phyloP scores from a whole-genome alignment of 78 protist species.

The Dictyostelium purpureum region DNA sequence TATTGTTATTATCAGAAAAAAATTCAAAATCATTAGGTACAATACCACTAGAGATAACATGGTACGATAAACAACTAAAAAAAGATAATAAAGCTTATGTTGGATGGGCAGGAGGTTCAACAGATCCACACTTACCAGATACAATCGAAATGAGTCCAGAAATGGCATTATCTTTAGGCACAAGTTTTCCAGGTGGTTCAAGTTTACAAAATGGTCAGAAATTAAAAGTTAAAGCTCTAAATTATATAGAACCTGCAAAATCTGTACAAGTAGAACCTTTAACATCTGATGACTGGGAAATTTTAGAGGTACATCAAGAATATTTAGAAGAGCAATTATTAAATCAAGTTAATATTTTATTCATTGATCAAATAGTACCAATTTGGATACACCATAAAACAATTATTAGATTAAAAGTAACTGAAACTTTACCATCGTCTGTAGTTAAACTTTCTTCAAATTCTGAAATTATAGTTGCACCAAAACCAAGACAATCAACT shows the following conservation, averaged over 20 bases:
- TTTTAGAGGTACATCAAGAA: slow-evolving; percentile 54
- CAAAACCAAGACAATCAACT: slow-evolving; percentile 63
- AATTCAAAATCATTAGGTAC: slow-evolving; percentile 10
- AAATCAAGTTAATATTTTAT: slow-evolving; percentile 65
- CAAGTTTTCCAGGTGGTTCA: too few species aligned
- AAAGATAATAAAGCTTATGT: slow-evolving; percentile 50
- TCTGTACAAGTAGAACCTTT: slow-evolving; percentile 74
- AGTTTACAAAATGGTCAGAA: slow-evolving; percentile 8
- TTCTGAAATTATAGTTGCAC: slow-evolving; percentile 66
- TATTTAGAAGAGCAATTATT: slow-evolving; percentile 70
- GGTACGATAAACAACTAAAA: slow-evolving; percentile 48
- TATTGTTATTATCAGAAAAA: slow-evolving; percentile 19
- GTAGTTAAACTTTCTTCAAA: slow-evolving; percentile 15
- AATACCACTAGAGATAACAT: slow-evolving; percentile 45
- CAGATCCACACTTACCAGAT: slow-evolving; percentile 18
- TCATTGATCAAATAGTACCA: slow-evolving; percentile 60
- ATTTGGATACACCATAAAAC: slow-evolving; percentile 77
- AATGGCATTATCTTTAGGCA: not conserved
- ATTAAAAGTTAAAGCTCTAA: not conserved
- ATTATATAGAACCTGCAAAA: not conserved
- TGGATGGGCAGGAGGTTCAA: slow-evolving; percentile 77
- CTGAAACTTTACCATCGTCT: slow-evolving; percentile 20
- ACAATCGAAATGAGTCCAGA: slow-evolving; percentile 69
- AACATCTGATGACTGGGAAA: slow-evolving; percentile 82
- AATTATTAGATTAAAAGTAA: slow-evolving; percentile 17